A percentile compares a stretch with the other conserved stretches of the same genome.
Evolutionary conservation across 2,329 filamentous ascomycete species (phyloP).

Genomic region (Alternaria tenuissima): DNA sequence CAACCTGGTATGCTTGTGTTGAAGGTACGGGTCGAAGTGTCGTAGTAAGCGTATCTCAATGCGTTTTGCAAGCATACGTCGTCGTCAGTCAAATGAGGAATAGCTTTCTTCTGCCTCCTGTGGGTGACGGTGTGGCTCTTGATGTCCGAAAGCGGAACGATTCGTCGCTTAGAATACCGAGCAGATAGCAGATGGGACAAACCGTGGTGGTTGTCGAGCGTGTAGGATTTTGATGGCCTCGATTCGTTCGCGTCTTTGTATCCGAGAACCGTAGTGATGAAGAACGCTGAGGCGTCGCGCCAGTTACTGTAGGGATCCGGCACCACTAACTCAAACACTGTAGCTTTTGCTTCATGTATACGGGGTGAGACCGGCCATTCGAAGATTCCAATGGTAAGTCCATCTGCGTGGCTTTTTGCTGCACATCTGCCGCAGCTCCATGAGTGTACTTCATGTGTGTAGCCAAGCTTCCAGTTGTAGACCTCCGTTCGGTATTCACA

Average conservation of each 20-base stretch:
- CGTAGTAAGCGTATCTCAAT: constrained; percentile 49
- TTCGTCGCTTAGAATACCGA: constrained; percentile 19
- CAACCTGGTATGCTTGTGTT: constrained; percentile 9
- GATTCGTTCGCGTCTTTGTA: not conserved
- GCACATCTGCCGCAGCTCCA: constrained; percentile 44
- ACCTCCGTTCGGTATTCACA: constrained; percentile 23
- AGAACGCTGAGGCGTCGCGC: constrained; percentile 58
- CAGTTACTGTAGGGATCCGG: constrained; percentile 57
- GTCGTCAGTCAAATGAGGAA: constrained; percentile 37
- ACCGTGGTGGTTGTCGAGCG: constrained; percentile 22
- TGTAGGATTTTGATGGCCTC: constrained; percentile 10
- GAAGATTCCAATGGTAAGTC: constrained; percentile 57
- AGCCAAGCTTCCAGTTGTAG: constrained; percentile 9
- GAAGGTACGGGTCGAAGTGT: constrained; percentile 28
- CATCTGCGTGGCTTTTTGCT: constrained; percentile 39
- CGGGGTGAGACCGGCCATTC: constrained; percentile 65
- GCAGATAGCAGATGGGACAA: constrained; percentile 12
- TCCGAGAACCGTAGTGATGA: constrained; percentile 54
- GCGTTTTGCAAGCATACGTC: constrained; percentile 59
- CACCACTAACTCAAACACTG: constrained; percentile 62
- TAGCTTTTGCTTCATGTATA: constrained; percentile 49
- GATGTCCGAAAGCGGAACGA: constrained; percentile 47
- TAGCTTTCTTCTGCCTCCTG: constrained; percentile 28
- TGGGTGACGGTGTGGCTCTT: constrained; percentile 53
- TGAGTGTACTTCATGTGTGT: constrained; percentile 16